These are phyloP conservation scores for Petasospora fabianii DNA, from an alignment of 1,139 yeast genomes.

Conservation along the genomic window DNA sequence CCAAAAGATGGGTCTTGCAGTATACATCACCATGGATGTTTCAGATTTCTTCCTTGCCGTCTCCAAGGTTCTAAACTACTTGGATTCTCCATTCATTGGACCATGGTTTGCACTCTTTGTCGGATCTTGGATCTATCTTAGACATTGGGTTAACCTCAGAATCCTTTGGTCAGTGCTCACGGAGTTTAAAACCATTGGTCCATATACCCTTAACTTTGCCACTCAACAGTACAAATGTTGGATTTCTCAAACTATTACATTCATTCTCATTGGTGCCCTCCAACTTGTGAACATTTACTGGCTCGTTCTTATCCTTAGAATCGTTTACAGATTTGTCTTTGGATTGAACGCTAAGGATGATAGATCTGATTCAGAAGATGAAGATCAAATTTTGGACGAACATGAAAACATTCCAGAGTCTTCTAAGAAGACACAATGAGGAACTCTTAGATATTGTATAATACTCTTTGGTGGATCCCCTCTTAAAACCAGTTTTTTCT, in stretches of 20 bases:
- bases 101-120: slow-evolving; percentile 71
- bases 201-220: slow-evolving; percentile 77
- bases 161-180: slow-evolving; percentile 87
- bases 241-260: slow-evolving; percentile 90
- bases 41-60: slow-evolving; percentile 85
- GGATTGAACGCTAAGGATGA: slow-evolving; percentile 68
- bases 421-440: slow-evolving; percentile 8
- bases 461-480: neutral
- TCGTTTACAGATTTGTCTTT: slow-evolving; percentile 56
- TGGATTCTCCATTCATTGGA: slow-evolving; percentile 61
- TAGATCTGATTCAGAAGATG: slow-evolving; percentile 63
- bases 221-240: slow-evolving; percentile 95
- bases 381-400: slow-evolving; percentile 17
- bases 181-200: slow-evolving; percentile 82
- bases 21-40: slow-evolving; percentile 93
- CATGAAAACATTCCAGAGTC: too few relatives aligned
- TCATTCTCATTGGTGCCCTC: slow-evolving; percentile 67
- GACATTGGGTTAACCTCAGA: slow-evolving; percentile 79
- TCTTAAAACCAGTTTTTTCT: too few relatives aligned
- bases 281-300: slow-evolving; percentile 86
- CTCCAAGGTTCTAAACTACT: slow-evolving; percentile 80
- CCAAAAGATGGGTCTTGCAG: slow-evolving; percentile 90
- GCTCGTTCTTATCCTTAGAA: slow-evolving; percentile 78
- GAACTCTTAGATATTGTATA: too few relatives aligned
- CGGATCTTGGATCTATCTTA: slow-evolving; percentile 74